Evolutionary conservation across 2,329 filamentous ascomycete genomes (phyloP), one percentile per base, ranked within the genome.

Genomic region (Calonectria multiphialidica): DNA sequence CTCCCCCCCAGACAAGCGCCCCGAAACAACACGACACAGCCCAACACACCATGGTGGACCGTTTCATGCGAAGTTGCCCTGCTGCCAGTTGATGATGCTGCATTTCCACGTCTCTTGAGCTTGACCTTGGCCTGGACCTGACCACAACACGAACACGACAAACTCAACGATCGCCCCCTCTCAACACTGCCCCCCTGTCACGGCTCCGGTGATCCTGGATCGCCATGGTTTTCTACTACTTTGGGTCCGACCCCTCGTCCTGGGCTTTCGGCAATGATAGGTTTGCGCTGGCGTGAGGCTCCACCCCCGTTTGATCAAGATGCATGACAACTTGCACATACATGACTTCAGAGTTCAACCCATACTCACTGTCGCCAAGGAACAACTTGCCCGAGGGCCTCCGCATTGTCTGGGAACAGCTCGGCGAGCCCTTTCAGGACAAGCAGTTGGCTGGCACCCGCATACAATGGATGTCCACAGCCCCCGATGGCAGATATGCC

Each of bases 171-270:
- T 61, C 45, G 23, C 25, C 37, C 13, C 40, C 35, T 25, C 61
- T 21, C n/a, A 10, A 30, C 10, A 8, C 30, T n/a, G 18, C 7
- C 23, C 21, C n/a, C 61, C 50, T 57, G 18, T n/a, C 18, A 21
- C 37, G 23, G 10, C 16, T 30, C 49, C 49, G 49, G 49, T 53
- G 49, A 53, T 59, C 53, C 12, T 35, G 21, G 18, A 69, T 63
- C 69, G 55, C 7, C 65, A 73, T 73, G 72, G 72, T 71, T 23
- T 73, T 73, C 65, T 73, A 66, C 72, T 73, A 68, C 68, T 73
- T 73, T 23, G 72, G 72, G 12, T 65, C 68, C 8, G 65, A 73
- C 59, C 50, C 50, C 25, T 66, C 72, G 13, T 73, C 72, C 35
- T 73, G 72, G 72, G 72, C 72, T 2, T 42, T 73, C 23, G 72